A percentile compares a stretch with the other conserved stretches of the same genome.
phyloP scores from a whole-genome alignment of 345 rosid genomes.

The Syzygium oleosum region DNA sequence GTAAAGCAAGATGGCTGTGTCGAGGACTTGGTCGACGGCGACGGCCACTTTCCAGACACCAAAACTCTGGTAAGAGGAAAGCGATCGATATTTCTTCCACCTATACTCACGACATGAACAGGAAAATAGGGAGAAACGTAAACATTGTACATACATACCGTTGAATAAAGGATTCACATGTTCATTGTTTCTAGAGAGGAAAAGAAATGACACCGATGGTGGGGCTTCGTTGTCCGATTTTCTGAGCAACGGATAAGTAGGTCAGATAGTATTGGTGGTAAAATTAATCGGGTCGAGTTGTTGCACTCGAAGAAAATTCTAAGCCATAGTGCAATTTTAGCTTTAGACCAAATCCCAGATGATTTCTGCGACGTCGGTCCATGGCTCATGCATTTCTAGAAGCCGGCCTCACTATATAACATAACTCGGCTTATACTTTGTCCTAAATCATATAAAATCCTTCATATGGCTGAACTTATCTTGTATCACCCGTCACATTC shows the following conservation, averaged over 20 bases:
- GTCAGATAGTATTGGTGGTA: background rate
- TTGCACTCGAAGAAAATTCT: background rate
- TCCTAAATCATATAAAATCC: background rate
- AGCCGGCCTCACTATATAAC: background rate
- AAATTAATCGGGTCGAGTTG: background rate
- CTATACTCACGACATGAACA: slow-evolving; percentile 49
- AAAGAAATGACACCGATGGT: background rate
- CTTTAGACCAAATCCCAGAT: background rate
- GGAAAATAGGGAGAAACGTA: background rate
- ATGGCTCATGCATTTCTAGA: background rate
- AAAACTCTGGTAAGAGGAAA: slow-evolving; percentile 61
- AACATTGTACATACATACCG: background rate
- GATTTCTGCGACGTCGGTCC: background rate
- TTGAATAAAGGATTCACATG: background rate
- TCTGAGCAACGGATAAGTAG: background rate
- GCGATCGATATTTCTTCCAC: slow-evolving; percentile 60
- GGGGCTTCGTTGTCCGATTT: too few relatives aligned
- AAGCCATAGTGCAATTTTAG: background rate
- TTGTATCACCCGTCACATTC: background rate
- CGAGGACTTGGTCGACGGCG: slow-evolving; percentile 31
- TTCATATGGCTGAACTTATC: background rate
- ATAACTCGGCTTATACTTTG: background rate
- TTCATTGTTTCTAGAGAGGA: background rate
- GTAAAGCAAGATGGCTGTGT: slow-evolving; percentile 48
- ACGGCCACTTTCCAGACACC: slow-evolving; percentile 68